Evolutionary conservation across 306 rosid species (phyloP).

Genomic region (Rosa persica): DNA sequence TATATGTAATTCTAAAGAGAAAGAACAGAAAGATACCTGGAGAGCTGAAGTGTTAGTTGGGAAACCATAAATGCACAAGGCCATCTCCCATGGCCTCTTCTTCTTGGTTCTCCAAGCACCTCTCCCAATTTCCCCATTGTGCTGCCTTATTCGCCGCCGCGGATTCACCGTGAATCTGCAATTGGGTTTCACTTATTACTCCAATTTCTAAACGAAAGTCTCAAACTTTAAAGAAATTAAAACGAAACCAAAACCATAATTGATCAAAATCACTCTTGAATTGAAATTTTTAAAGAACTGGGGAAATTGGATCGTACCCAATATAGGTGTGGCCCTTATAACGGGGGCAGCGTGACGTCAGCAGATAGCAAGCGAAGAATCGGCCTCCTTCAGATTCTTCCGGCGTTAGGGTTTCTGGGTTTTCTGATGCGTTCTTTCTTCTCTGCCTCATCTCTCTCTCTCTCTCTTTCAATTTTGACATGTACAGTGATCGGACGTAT

Average conservation of each 20-base stretch:
- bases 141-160: conserved; percentile 84
- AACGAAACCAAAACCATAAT: neutral
- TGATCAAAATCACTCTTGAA: neutral
- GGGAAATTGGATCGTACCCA: conserved; percentile 44
- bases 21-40: conserved; percentile 54
- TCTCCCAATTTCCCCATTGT: conserved; percentile 84
- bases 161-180: conserved; percentile 94
- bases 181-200: neutral
- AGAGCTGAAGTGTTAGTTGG: conserved; percentile 89
- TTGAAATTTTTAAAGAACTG: neutral
- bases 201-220: neutral
- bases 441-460: conserved; percentile 43
- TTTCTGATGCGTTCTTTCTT: conserved; percentile 44
- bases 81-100: conserved; percentile 97
- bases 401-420: conserved; percentile 39
- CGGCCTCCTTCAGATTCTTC: conserved; percentile 35
- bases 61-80: conserved; percentile 85
- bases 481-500: neutral
- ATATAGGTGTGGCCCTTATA: conserved; percentile 89
- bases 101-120: conserved; percentile 90
- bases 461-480: conserved; percentile 17
- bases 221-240: neutral
- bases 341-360: conserved; percentile 79
- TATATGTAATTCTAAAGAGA: neutral
- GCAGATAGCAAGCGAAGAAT: conserved; percentile 82